Evolutionary conservation across 1,139 yeast genomes (phyloP).

Genomic region (Sugiyamaella grinbergsii): DNA sequence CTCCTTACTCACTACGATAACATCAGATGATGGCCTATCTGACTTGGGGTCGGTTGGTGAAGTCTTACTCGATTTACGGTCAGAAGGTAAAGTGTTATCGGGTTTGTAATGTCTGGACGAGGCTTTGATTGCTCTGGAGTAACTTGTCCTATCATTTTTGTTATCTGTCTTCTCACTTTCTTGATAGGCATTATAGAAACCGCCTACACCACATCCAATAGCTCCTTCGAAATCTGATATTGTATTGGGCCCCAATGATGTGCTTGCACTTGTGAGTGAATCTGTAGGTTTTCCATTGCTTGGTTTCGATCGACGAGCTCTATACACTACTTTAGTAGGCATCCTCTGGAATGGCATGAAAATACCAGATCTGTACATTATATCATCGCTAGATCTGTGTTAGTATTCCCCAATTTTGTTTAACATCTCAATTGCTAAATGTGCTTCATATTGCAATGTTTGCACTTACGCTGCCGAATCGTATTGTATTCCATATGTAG

Average conservation of each 20-base stretch:
- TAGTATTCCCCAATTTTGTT: not conserved
- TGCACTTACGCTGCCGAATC: slow-evolving; percentile 31
- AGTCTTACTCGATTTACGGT: not conserved
- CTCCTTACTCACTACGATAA: no score
- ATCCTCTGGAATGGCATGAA: slow-evolving; percentile 35
- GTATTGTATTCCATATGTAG: slow-evolving; percentile 59
- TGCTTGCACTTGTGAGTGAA: not conserved
- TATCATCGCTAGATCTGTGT: slow-evolving; percentile 22
- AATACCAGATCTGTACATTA: slow-evolving; percentile 33
- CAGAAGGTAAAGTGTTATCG: no score
- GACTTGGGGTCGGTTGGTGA: not conserved
- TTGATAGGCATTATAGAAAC: slow-evolving; percentile 7
- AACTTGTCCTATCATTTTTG: not conserved
- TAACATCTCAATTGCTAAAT: no score
- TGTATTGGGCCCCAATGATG: slow-evolving; percentile 1
- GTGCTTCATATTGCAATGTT: not conserved
- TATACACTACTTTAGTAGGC: slow-evolving; percentile 23
- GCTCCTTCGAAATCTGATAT: not conserved
- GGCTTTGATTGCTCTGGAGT: no score
- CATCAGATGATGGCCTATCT: no score
- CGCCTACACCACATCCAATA: slow-evolving; percentile 1
- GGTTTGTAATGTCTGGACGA: no score
- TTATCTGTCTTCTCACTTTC: not conserved
- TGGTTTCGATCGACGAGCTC: slow-evolving; percentile 15
- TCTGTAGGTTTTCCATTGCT: not conserved